Conservation (phyloP, 768 basidiomycete species). For the Agaricus subrufescens region DNA sequence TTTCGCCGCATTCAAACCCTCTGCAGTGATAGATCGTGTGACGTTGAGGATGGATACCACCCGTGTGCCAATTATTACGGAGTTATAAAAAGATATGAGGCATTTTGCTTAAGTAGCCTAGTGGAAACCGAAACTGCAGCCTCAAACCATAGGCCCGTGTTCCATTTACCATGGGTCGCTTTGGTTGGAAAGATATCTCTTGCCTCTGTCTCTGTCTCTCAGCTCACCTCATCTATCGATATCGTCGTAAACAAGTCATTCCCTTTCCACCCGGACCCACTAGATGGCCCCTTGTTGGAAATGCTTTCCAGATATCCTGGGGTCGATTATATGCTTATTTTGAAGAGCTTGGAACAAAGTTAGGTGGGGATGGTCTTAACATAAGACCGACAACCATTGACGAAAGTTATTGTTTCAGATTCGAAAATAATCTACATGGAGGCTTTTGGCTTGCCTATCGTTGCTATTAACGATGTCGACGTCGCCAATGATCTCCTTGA, state of each 20-base stretch:
- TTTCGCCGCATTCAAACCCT: too few species aligned
- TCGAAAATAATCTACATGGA: constrained; percentile 47
- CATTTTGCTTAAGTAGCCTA: too few species aligned
- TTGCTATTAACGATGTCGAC: constrained; percentile 35
- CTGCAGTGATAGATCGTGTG: too few species aligned
- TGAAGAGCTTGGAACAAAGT: too few species aligned
- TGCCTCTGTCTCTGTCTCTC: background rate
- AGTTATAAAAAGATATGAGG: too few species aligned
- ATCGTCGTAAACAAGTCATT: background rate
- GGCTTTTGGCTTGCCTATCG: constrained; percentile 38
- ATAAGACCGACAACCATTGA: too few species aligned
- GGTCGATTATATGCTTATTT: too few species aligned
- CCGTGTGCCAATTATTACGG: too few species aligned
- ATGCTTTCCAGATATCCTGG: background rate
- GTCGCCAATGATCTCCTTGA: constrained; percentile 51
- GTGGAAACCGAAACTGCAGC: background rate
- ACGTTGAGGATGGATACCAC: too few species aligned
- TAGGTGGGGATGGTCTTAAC: too few species aligned
- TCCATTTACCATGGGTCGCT: background rate
- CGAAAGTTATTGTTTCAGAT: background rate
- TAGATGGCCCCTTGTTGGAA: constrained; percentile 12
- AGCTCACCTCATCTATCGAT: background rate
- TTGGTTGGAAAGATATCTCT: background rate
- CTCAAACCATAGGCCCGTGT: background rate
- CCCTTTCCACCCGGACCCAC: constrained; percentile 8